Evolutionary conservation across 148 eudicot species (phyloP).

Genomic region (Rheum nobile): DNA sequence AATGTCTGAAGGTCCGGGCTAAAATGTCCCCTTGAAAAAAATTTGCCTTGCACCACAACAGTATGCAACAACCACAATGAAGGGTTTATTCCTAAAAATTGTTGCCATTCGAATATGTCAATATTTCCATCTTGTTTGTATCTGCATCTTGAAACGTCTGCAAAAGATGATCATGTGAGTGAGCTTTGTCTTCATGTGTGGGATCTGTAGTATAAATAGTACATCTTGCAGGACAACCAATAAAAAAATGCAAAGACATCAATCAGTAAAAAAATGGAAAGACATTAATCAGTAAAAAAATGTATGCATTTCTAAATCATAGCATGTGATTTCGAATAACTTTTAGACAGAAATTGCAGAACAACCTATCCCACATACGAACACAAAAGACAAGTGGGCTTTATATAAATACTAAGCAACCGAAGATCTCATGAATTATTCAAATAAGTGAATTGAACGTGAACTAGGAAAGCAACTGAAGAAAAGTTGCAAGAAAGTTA

Average conservation of each 20-base stretch:
- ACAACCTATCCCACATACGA: too few relatives aligned
- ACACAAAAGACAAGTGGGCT: neutral
- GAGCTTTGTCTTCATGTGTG: too few relatives aligned
- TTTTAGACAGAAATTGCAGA: neutral
- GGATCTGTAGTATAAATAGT: too few relatives aligned
- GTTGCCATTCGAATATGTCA: conserved; percentile 74
- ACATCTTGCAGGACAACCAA: too few relatives aligned
- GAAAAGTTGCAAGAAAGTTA: neutral
- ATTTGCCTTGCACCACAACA: too few relatives aligned
- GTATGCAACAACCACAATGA: too few relatives aligned
- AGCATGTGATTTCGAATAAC: neutral
- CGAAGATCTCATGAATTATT: neutral
- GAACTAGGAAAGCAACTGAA: neutral
- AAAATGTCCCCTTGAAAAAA: too few relatives aligned
- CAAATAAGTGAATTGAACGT: neutral
- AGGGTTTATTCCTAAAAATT: conserved; percentile 67
- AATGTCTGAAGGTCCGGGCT: too few relatives aligned
- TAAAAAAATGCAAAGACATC: too few relatives aligned
- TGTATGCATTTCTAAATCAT: neutral
- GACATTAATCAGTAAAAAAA: neutral
- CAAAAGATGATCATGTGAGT: neutral
- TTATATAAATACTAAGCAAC: neutral
- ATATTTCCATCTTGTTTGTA: conserved; percentile 75
- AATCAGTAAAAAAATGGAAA: too few relatives aligned
- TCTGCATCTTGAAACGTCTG: conserved; percentile 93